A percentile compares a stretch with the other conserved stretches of the same genome.
Conservation (phyloP, 2,329 filamentous ascomycete genomes). For the Cercospora sp. region DNA sequence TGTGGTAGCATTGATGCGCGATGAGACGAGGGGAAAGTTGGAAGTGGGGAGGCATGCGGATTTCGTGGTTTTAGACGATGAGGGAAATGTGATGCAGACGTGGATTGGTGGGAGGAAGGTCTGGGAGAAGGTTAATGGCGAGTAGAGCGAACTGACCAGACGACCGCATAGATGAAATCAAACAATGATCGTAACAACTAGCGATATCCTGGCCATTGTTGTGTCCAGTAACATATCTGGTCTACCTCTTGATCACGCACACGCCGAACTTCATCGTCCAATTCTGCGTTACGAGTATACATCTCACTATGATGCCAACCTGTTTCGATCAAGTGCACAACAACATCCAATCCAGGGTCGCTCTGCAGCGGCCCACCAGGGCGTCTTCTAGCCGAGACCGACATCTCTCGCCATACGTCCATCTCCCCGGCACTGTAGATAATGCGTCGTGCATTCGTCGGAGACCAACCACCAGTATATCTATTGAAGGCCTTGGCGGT, state of each 20-base stretch:
- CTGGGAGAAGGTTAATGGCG: slow-evolving; percentile 39
- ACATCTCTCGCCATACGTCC: slow-evolving; percentile 15
- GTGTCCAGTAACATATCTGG: slow-evolving; percentile 6
- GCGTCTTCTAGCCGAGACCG: neutral
- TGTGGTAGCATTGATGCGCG: slow-evolving; percentile 52
- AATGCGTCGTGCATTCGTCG: slow-evolving; percentile 57
- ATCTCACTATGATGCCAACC: slow-evolving; percentile 12
- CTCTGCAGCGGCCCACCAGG: slow-evolving; percentile 10
- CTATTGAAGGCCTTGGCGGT: slow-evolving; percentile 55
- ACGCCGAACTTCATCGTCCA: slow-evolving; percentile 6
- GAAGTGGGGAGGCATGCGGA: slow-evolving; percentile 51
- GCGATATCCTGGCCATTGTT: slow-evolving; percentile 40
- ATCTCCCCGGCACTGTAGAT: slow-evolving; percentile 50
- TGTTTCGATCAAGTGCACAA: slow-evolving; percentile 10
- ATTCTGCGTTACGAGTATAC: slow-evolving; percentile 7
- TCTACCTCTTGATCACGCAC: slow-evolving; percentile 8
- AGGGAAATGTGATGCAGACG: slow-evolving; percentile 52
- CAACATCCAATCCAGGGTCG: slow-evolving; percentile 8
- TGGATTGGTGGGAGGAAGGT: slow-evolving; percentile 51
- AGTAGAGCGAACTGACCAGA: neutral
- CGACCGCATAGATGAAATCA: neutral
- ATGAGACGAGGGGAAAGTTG: slow-evolving; percentile 47
- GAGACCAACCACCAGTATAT: slow-evolving; percentile 58
- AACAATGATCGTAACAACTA: neutral
- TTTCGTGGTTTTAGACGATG: slow-evolving; percentile 50